Percentiles rank a stretch among this genome's conserved stretches.
Evolutionary conservation across 257 asterid genomes (phyloP).

Genomic region (Nicotiana noctiflora): DNA sequence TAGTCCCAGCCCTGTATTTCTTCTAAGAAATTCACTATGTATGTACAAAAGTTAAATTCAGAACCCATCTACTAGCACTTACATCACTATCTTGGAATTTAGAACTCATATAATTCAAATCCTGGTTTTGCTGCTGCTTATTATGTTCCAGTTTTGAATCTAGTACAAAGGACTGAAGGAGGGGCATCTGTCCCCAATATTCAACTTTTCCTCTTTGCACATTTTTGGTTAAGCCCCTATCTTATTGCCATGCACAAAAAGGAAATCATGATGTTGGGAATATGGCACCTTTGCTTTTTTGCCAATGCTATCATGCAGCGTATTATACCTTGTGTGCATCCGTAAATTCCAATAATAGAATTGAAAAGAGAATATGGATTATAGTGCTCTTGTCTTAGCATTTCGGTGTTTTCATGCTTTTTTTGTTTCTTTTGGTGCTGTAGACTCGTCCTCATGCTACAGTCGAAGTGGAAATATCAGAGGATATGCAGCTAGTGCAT

Average conservation of each 20-base stretch:
- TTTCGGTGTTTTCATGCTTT: constrained; percentile 5
- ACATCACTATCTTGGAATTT: too few species aligned
- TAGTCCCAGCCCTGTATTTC: too few species aligned
- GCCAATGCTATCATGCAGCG: not conserved
- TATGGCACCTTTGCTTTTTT: not conserved
- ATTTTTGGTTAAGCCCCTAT: not conserved
- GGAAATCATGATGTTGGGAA: not conserved
- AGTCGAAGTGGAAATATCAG: constrained; percentile 99
- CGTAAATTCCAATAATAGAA: not conserved
- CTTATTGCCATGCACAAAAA: not conserved
- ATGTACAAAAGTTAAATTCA: too few species aligned
- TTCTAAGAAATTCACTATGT: too few species aligned
- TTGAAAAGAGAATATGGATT: not conserved
- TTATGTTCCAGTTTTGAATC: not conserved
- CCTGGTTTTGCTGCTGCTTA: not conserved
- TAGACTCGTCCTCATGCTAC: constrained; percentile 99
- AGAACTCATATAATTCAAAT: too few species aligned
- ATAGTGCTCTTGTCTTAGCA: not conserved
- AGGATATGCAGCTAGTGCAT: constrained; percentile 99
- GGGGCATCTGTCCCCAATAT: not conserved
- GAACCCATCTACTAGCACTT: too few species aligned
- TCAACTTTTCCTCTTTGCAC: not conserved
- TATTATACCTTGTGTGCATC: not conserved
- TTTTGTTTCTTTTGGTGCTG: constrained; percentile 4
- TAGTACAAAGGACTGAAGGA: not conserved